Evolutionary conservation across 2,329 filamentous ascomycete genomes (phyloP), one percentile per base, ranked within the genome.

Genomic region (Diaporthe capsici): DNA sequence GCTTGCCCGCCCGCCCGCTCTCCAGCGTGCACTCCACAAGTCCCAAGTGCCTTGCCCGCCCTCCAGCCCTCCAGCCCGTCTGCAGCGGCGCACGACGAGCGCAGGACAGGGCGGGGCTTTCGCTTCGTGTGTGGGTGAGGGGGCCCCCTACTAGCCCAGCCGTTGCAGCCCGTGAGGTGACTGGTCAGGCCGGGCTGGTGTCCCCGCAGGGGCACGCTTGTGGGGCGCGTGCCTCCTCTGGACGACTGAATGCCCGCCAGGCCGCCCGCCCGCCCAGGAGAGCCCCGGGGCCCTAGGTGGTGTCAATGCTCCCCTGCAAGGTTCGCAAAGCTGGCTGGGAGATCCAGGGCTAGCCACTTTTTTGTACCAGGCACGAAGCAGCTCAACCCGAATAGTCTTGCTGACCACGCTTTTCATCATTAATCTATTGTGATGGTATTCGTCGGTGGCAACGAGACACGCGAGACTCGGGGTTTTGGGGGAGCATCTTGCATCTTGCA

Each of bases 131-230:
- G 37, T 73, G 58, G 37, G 71, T 67, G 71, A 73, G 71, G 71
- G 71, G 58, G 49, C 49, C 65, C 65, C 65, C 65, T 70, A 70
- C 65, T 70, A 70, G 65, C 71, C 71, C 61, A 73, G 71, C 71
- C 71, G 71, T 73, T 73, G 47, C 71, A 63, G 61, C 31, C 71
- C 61, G 58, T 7, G 25, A 42, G 47, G 37, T 73, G 58, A 73
- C 47, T 73, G 71, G 71, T 55, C 47, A 65, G 65, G 31, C 65
- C 49, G 49, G 44, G 37, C 65, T 70, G 47, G 49, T 42, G 34
- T 39, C 47, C 65, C 47, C 31, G 37, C 71, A 73, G 60, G 60
- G 47, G 71, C 28, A 13, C 39, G 34, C 58, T 65, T 73, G 71
- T 65, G 71, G 71, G 71, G 71, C 71, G 57, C 71, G 71, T 72